Base-by-base conservation (phyloP, 208 protist species). In the Leishmania gerbilli region DNA sequence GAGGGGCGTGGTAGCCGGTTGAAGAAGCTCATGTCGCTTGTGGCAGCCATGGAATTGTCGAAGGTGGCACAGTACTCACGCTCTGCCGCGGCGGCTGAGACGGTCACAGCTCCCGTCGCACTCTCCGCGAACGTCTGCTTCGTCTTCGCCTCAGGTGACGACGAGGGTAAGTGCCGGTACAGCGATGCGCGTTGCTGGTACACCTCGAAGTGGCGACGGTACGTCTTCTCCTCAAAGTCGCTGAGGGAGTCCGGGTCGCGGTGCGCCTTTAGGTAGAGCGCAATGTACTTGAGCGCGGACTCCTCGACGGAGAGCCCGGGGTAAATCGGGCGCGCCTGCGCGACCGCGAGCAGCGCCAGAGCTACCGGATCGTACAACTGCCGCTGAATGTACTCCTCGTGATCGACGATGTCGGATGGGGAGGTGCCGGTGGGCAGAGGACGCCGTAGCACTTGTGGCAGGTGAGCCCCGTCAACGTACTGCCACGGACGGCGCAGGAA, bases 401-500 rank as follows among this genome's bases (percentile, higher is more conserved):
- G 87, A 37, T 84, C 79, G 77, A 58, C 64, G n/a, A 83, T 83
- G 27, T 72, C 64, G 0, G 76, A 81, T 76, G 79, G 77, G 7
- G 7, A 45, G 51, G 64, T 64, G 31, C 82, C 82, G 19, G 87
- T 85, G 19, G 82, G 79, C 24, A 98, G 86, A 24, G 96, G 96
- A 8, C 90, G 80, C 83, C 95, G 96, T 58, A 89, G 91, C 34
- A 89, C 67, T 55, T 86, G 84, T 0, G 95, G 96, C 76, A 98
- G 77, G 4, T 71, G 72, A 13, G 93, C 91, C 4, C 87, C 93
- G 11, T 84, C 86, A 49, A 94, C 79, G 83, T 93, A 98, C 77
- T 94, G 84, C 96, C 94, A 98, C 67, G 96, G 96, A 37, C 88
- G 86, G 62, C 84, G 87, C 81, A 98, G 34, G 80, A 98, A 98